Percentiles rank a stretch among this genome's conserved stretches.
These are phyloP conservation scores for Coniosporium apollinis DNA, from an alignment of 495 filamentous ascomycete species.

Conservation along the genomic window DNA sequence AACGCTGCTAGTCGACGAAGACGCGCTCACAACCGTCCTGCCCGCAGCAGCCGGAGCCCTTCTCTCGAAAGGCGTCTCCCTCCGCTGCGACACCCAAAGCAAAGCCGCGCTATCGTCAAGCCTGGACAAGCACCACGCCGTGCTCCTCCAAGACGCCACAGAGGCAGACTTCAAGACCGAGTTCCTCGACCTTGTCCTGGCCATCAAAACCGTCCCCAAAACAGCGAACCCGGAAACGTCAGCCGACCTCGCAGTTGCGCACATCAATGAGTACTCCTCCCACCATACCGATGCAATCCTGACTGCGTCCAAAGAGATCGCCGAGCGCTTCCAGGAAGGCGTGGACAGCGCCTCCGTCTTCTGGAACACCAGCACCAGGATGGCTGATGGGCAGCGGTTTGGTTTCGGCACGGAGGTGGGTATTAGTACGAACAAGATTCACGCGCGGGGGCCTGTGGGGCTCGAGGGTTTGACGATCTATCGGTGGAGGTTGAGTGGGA, in stretches of 20 bases:
- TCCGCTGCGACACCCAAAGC: conserved; percentile 62
- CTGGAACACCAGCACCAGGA: conserved; percentile 89
- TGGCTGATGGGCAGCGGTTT: conserved; percentile 92
- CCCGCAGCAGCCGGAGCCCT: conserved; percentile 55
- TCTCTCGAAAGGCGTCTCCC: conserved; percentile 55
- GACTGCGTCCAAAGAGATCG: conserved; percentile 44
- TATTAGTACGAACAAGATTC: conserved; percentile 97
- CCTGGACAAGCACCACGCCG: conserved; percentile 23
- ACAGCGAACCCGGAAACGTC: conserved; percentile 15
- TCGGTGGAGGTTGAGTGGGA: conserved; percentile 74
- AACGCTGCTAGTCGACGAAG: conserved; percentile 69
- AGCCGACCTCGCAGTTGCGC: conserved; percentile 55
- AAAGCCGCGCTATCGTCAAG: conserved; percentile 38
- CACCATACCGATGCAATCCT: conserved; percentile 92
- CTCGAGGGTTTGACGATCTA: conserved; percentile 93
- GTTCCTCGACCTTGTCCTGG: conserved; percentile 70
- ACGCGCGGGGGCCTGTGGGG: conserved; percentile 82
- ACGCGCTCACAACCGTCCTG: conserved; percentile 48
- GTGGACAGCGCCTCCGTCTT: conserved; percentile 88
- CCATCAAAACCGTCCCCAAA: conserved; percentile 58
- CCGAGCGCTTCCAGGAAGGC: conserved; percentile 62
- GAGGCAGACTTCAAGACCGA: conserved; percentile 71
- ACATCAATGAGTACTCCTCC: conserved; percentile 84
- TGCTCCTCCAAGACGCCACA: conserved; percentile 43
- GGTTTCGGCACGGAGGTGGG: conserved; percentile 97